Conservation (phyloP, 1,139 yeast species). For the Debaryomyces nepalensis region DNA sequence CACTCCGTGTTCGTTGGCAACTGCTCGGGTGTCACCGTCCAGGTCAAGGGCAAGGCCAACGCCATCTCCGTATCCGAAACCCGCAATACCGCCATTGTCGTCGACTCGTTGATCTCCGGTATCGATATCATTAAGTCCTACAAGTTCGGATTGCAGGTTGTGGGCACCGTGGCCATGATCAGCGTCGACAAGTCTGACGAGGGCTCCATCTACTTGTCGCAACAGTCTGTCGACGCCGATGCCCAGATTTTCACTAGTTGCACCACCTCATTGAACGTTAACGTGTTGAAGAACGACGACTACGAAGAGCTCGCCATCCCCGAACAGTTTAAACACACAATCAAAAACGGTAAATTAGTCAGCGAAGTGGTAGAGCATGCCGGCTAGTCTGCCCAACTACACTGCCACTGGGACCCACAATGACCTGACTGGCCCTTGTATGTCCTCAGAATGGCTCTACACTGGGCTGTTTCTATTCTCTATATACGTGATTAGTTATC, state of each 20-base stretch:
- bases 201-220: constrained; percentile 78
- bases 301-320: constrained; percentile 81
- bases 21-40: constrained; percentile 73
- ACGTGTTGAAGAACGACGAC: constrained; percentile 68
- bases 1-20: constrained; percentile 90
- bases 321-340: constrained; percentile 77
- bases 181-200: constrained; percentile 88
- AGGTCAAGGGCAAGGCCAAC: constrained; percentile 88
- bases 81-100: constrained; percentile 70
- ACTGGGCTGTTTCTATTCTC: neutral
- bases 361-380: constrained; percentile 53
- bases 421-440: too few species aligned
- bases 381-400: constrained; percentile 29
- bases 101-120: constrained; percentile 86
- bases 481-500: neutral
- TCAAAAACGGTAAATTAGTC: constrained; percentile 45
- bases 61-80: constrained; percentile 83
- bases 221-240: constrained; percentile 70
- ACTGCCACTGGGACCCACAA: too few species aligned
- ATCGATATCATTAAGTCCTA: constrained; percentile 83
- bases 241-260: constrained; percentile 74
- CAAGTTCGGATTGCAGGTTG: constrained; percentile 83
- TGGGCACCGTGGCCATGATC: constrained; percentile 80
- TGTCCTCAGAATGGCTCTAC: neutral
- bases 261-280: constrained; percentile 82